phyloP scores from a whole-genome alignment of 306 rosid genomes.

The Sicyos baderoa region DNA sequence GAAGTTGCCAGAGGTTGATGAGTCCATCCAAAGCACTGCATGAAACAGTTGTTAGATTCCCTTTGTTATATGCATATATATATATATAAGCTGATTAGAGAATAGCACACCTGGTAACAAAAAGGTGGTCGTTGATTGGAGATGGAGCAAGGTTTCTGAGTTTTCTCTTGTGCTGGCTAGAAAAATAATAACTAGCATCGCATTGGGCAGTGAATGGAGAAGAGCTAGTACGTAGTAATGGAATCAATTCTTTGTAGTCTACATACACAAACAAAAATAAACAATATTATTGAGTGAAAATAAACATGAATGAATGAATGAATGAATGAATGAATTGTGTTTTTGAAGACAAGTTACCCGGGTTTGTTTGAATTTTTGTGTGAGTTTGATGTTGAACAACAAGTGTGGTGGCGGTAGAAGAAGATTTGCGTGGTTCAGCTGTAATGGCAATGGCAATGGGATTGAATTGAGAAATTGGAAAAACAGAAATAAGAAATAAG shows the following conservation, averaged over 20 bases:
- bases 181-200: conserved; percentile 48
- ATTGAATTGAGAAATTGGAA: neutral
- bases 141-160: conserved; percentile 61
- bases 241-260: conserved; percentile 63
- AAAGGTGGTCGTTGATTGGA: conserved; percentile 76
- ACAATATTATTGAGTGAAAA: neutral
- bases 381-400: too few relatives aligned
- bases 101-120: conserved; percentile 57
- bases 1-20: conserved; percentile 68
- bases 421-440: too few relatives aligned
- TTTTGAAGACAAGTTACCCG: too few relatives aligned
- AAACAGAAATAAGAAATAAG: neutral
- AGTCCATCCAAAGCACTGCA: conserved; percentile 79
- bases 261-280: conserved; percentile 32
- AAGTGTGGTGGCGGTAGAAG: too few relatives aligned
- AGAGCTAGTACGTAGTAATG: conserved; percentile 33
- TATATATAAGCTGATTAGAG: neutral
- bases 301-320: too few relatives aligned
- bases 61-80: neutral
- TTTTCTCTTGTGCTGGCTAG: conserved; percentile 93
- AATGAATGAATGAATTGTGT: neutral
- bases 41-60: conserved; percentile 15
- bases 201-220: conserved; percentile 33
- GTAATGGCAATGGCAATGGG: neutral
- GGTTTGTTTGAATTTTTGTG: too few relatives aligned